Evolutionary conservation across 2,329 filamentous ascomycete genomes (phyloP).

Genomic region (Chaetomiaceae sp.): DNA sequence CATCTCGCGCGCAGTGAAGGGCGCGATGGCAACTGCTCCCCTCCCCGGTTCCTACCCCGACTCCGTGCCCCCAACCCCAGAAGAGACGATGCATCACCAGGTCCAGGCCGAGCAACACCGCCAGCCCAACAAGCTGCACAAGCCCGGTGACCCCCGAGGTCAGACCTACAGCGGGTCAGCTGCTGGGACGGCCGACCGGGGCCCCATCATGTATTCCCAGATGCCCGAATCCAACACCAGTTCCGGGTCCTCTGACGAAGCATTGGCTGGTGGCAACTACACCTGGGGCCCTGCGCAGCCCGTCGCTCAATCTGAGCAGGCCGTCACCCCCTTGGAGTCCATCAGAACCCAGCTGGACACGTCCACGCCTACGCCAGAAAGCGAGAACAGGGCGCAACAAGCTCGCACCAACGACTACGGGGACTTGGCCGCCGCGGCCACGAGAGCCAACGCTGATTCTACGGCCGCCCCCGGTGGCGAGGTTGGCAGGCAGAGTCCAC

Average conservation of each 20-base stretch:
- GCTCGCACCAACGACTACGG: neutral
- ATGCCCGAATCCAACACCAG: neutral
- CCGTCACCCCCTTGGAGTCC: neutral
- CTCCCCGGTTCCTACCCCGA: slow-evolving; percentile 15
- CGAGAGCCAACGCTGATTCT: neutral
- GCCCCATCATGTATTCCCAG: slow-evolving; percentile 1
- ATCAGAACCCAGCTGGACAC: neutral
- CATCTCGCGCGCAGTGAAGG: neutral
- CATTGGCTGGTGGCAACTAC: slow-evolving; percentile 18
- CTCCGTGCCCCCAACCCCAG: slow-evolving; percentile 9
- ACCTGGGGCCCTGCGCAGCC: no score
- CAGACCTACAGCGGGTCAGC: slow-evolving; percentile 21
- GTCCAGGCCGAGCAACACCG: slow-evolving; percentile 4
- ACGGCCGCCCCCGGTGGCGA: neutral
- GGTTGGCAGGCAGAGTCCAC: neutral
- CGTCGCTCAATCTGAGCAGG: no score
- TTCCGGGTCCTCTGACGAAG: slow-evolving; percentile 15
- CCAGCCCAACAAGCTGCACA: slow-evolving; percentile 22
- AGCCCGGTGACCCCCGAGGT: slow-evolving; percentile 17
- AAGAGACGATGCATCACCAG: slow-evolving; percentile 10
- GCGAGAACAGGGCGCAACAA: neutral
- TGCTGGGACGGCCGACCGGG: slow-evolving; percentile 10
- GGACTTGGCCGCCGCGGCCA: neutral
- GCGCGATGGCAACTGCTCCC: neutral
- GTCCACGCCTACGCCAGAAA: neutral